Evolutionary conservation across 2,329 filamentous ascomycete genomes (phyloP).

Genomic region (Arthrobotrys sinensis): DNA sequence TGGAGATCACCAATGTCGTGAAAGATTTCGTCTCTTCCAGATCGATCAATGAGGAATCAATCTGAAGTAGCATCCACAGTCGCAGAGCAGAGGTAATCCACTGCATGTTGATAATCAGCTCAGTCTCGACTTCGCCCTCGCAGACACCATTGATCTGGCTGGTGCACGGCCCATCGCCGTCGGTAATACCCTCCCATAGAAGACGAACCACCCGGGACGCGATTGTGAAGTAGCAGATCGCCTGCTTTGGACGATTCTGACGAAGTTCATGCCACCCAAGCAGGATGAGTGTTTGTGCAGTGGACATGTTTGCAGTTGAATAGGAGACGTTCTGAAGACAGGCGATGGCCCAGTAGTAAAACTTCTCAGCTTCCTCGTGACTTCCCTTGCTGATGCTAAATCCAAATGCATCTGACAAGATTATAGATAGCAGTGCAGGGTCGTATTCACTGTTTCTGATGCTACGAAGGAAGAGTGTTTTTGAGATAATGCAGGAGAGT

Average conservation of each 20-base stretch:
- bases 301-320: slow-evolving; percentile 54
- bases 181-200: slow-evolving; percentile 57
- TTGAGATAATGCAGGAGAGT: slow-evolving; percentile 62
- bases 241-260: slow-evolving; percentile 56
- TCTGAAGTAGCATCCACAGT: slow-evolving; percentile 62
- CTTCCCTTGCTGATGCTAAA: slow-evolving; percentile 53
- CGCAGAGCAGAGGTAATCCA: slow-evolving; percentile 58
- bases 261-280: slow-evolving; percentile 62
- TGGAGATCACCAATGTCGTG: slow-evolving; percentile 51
- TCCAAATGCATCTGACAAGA: slow-evolving; percentile 61
- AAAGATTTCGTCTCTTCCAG: slow-evolving; percentile 57
- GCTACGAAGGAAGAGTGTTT: slow-evolving; percentile 61
- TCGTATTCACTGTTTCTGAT: slow-evolving; percentile 59
- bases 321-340: slow-evolving; percentile 55
- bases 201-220: slow-evolving; percentile 54
- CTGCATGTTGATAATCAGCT: slow-evolving; percentile 61
- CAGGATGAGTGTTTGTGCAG: slow-evolving; percentile 60
- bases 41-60: slow-evolving; percentile 60
- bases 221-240: slow-evolving; percentile 60
- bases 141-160: slow-evolving; percentile 62
- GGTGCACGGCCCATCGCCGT: slow-evolving; percentile 56
- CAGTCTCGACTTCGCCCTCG: slow-evolving; percentile 61
- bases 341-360: slow-evolving; percentile 58
- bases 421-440: slow-evolving; percentile 55
- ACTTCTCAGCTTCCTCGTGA: slow-evolving; percentile 56